Conservation (phyloP, 2,329 filamentous ascomycete species). For the Aspergillus sp. region DNA sequence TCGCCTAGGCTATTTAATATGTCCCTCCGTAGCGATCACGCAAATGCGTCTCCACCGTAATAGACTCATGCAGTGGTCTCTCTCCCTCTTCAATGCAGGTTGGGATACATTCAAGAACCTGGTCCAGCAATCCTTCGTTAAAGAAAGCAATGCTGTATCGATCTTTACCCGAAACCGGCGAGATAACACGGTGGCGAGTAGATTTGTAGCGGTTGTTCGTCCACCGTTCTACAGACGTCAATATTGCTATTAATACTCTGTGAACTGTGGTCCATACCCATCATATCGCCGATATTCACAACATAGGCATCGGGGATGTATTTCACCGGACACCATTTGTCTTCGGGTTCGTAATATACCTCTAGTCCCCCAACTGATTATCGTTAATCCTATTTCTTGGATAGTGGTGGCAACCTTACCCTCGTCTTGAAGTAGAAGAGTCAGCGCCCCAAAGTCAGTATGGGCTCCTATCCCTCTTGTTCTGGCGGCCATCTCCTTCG, state of each 20-base stretch:
- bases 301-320: not conserved
- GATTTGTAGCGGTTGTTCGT: slow-evolving; percentile 7
- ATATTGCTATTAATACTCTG: not conserved
- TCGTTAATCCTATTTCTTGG: not conserved
- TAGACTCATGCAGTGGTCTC: slow-evolving; percentile 1
- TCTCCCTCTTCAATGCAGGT: slow-evolving; percentile 4
- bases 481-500: not conserved
- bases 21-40: not conserved
- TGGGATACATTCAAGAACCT: slow-evolving; percentile 1
- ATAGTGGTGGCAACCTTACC: not conserved
- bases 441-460: slow-evolving; percentile 2
- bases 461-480: slow-evolving; percentile 1
- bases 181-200: slow-evolving; percentile 4
- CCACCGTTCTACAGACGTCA: not conserved
- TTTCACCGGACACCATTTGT: not conserved
- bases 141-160: slow-evolving; percentile 9
- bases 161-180: not conserved
- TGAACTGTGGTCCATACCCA: not conserved
- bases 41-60: slow-evolving; percentile 1
- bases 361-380: slow-evolving; percentile 2
- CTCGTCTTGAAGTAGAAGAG: slow-evolving; percentile 1
- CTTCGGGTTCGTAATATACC: not conserved
- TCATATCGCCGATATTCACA: slow-evolving; percentile 2
- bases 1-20: not conserved
- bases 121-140: slow-evolving; percentile 7